Evolutionary conservation across 2,329 filamentous ascomycete genomes (phyloP), one percentile per base, ranked within the genome.

Genomic region (Tolypocladium ovalisporum): DNA sequence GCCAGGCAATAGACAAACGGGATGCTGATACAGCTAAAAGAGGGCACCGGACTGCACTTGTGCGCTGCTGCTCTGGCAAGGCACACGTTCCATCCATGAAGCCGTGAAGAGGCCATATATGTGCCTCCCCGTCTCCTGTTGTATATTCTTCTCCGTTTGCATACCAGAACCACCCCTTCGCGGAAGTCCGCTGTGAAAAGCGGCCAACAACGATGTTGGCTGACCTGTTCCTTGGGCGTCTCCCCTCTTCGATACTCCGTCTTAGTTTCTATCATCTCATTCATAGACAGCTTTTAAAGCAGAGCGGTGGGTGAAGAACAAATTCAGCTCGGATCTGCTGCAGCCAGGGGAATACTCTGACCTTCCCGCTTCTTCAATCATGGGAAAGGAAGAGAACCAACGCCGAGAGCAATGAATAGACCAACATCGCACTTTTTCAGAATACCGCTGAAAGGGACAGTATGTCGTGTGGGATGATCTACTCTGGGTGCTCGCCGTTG

Each of bases 401-500:
- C 76, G 76, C 76, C 76, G 72, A 71, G 68, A 73, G 68, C 70
- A 69, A 72, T 74, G 72, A 71, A 72, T 69, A 74, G 70, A 72
- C 71, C 73, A 75, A 74, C 69, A 70, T 73, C 71, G 71, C 69
- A 69, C 68, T 69, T 66, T 65, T 55, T 57, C 57, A 64, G 63
- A 66, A 64, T 66, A 67, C 63, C 66, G 62, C 68, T 63, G 62
- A 67, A 67, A 67, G 66, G 65, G 64, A 66, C 64, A 61, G 59
- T 63, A 63, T 61, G 58, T 62, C 61, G 66, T 61, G 63, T 61
- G 62, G 61, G 56, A 61, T 58, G 60, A 65, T 66, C 64, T 80
- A 79, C 71, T 74, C 77, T 62, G 81, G 77, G 66, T 77, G 71
- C 57, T 81, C 78, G 71, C 79, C 80, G 64, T 83, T 83, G 65